Evolutionary conservation across 2,329 filamentous ascomycete genomes (phyloP).

Genomic region (Epicoccum sorghinum): DNA sequence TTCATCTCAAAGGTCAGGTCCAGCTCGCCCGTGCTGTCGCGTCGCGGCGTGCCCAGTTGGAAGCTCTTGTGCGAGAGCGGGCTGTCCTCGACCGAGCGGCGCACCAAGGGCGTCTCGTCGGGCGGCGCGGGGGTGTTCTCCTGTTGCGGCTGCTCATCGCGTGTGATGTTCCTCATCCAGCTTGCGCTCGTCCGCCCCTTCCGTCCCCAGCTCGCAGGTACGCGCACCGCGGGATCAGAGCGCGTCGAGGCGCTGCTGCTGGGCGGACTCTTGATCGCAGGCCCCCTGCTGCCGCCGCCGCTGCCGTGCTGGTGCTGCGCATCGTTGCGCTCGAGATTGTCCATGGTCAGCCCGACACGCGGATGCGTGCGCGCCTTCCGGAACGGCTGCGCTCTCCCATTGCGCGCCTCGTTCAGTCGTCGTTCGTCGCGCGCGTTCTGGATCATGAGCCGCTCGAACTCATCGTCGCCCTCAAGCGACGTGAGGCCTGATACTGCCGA

Average conservation of each 20-base stretch:
- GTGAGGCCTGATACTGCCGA: conserved; percentile 44
- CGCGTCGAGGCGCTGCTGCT: conserved; percentile 45
- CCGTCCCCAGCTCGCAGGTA: conserved; percentile 56
- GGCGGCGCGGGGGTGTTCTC: conserved; percentile 3
- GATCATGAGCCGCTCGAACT: conserved; percentile 54
- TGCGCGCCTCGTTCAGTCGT: conserved; percentile 46
- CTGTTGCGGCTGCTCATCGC: conserved; percentile 27
- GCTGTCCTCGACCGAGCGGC: conserved; percentile 52
- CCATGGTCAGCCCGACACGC: conserved; percentile 49
- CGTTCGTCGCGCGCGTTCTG: conserved; percentile 53
- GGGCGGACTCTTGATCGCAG: conserved; percentile 33
- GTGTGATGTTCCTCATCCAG: conserved; percentile 52
- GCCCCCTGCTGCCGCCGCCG: conserved; percentile 2
- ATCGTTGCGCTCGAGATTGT: conserved; percentile 51
- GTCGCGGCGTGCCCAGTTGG: conserved; percentile 33
- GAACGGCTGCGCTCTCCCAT: conserved; percentile 46
- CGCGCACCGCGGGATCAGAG: conserved; percentile 53
- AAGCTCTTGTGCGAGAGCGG: conserved; percentile 48
- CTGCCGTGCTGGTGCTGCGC: conserved; percentile 11
- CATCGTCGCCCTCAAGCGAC: conserved; percentile 50
- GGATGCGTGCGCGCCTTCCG: conserved; percentile 51
- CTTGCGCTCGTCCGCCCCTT: conserved; percentile 50
- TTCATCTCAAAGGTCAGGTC: conserved; percentile 53
- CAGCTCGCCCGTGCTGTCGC: conserved; percentile 33
- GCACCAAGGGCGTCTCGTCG: conserved; percentile 31